Evolutionary conservation across 1,284 basidiomycete genomes (phyloP), one percentile per base, ranked within the genome.

Genomic region (Rhodofomes roseus): DNA sequence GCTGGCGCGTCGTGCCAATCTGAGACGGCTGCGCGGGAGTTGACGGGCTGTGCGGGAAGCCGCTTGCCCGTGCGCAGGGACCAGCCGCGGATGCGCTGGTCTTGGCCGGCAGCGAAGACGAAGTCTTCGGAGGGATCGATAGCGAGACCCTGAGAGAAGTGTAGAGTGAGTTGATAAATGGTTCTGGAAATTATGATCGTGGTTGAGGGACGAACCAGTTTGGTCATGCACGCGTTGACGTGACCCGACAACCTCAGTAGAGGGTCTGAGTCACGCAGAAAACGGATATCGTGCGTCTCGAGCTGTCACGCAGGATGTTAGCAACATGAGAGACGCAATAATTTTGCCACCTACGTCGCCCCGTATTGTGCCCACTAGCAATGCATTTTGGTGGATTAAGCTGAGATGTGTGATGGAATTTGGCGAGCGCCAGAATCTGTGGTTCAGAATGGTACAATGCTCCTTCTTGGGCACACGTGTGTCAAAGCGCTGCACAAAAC

Each of bases 61-160:
- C 50, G 60, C 12, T 63, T 39, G 1, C 87, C 89, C 4, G 79
- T 81, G 6, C 71, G 76, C 6, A 91, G 67, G 2, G 86, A 87
- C 89, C 89, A 92, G 1, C 79, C 80, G 27, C 86, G 78, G 70
- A 90, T 76, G 63, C 80, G 73, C 65, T 79, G 67, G 76, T 88
- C 83, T 69, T 86, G 80, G 3, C 90, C 91, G 0, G 86, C 87
- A 4, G 85, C 85, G 65, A 93, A 93, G 16, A 95, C 67, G 62
- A 89, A 85, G 52, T 86, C 79, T 58, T 89, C 81, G 2, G 73
- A 71, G 0, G 83, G 79, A 62, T 90, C 87, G 12, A 83, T 69
- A 0, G 79, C 73, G 18, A 89, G 74, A 9, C 89, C 87, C 89
- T 90, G 62, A 16, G 62, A 27, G 55, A 11, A 31, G 20, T 9